Evolutionary conservation across 1,284 basidiomycete genomes (phyloP).

Genomic region (Boletellus dicymbophilus): DNA sequence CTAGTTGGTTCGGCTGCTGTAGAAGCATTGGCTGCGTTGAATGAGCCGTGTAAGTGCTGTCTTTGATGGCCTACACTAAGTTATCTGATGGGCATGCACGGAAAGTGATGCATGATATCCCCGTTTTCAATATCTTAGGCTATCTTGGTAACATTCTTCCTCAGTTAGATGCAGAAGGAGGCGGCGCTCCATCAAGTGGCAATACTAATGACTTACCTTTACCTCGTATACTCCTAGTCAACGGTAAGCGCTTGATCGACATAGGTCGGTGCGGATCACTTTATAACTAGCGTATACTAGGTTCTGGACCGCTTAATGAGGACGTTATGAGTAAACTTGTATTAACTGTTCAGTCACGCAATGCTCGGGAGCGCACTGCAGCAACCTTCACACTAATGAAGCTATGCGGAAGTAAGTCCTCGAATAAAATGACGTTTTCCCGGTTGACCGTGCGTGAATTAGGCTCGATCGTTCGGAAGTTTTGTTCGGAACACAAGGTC

Average conservation of each 20-base stretch:
- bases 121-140: conserved; percentile 2
- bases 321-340: conserved; percentile 4
- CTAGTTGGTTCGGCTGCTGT: conserved; percentile 6
- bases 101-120: neutral
- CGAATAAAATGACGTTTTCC: neutral
- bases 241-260: neutral
- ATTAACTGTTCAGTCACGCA: neutral
- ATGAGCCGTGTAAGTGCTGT: neutral
- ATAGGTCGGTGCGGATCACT: neutral
- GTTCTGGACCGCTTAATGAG: neutral
- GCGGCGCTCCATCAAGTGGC: neutral
- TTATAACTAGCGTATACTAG: neutral
- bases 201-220: neutral
- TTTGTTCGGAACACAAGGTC: neutral
- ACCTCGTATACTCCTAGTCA: neutral
- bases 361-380: neutral
- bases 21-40: conserved; percentile 1
- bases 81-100: neutral
- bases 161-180: conserved; percentile 10
- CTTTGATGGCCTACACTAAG: neutral
- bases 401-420: conserved; percentile 5
- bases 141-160: conserved; percentile 8
- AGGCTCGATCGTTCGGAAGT: neutral
- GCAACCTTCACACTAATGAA: conserved; percentile 14
- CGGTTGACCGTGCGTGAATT: neutral